A percentile compares a stretch with the other conserved stretches of the same genome.
These are phyloP conservation scores for Pseudoperonospora humuli DNA, from an alignment of 352 stramenopile species.

Conservation along the genomic window DNA sequence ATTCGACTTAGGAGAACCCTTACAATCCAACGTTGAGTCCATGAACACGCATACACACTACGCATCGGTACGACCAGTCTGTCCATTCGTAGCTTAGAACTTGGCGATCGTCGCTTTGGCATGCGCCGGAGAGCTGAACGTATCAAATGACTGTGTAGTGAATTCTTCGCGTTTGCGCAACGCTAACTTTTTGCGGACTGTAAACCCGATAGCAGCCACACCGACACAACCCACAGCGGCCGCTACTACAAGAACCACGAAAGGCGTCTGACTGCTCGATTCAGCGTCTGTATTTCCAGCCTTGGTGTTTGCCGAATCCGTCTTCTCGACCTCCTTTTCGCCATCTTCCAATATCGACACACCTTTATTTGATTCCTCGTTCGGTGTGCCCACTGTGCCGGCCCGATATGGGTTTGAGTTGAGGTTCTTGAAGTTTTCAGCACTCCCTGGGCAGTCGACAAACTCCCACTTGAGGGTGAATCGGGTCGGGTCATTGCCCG, in stretches of 20 bases:
- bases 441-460: slow-evolving; percentile 42
- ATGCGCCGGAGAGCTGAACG: slow-evolving; percentile 20
- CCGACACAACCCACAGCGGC: slow-evolving; percentile 14
- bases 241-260: slow-evolving; percentile 18
- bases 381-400: too few species aligned
- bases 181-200: slow-evolving; percentile 23
- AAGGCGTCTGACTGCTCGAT: slow-evolving; percentile 13
- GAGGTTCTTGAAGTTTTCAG: too few species aligned
- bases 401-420: too few species aligned
- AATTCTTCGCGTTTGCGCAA: slow-evolving; percentile 16
- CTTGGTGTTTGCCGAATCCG: too few species aligned
- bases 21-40: too few species aligned
- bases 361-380: too few species aligned
- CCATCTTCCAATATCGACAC: too few species aligned
- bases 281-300: slow-evolving; percentile 24
- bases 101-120: slow-evolving; percentile 25
- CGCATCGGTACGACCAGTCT: too few species aligned
- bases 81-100: slow-evolving; percentile 19
- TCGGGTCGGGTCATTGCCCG: slow-evolving; percentile 27
- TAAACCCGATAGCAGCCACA: slow-evolving; percentile 12
- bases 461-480: slow-evolving; percentile 47
- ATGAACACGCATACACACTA: background rate
- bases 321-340: too few species aligned
- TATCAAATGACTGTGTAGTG: slow-evolving; percentile 19
- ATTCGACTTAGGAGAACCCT: too few species aligned